Base-by-base conservation (phyloP, 2,329 filamentous ascomycete species). In the Verticillium zaregamsianum region DNA sequence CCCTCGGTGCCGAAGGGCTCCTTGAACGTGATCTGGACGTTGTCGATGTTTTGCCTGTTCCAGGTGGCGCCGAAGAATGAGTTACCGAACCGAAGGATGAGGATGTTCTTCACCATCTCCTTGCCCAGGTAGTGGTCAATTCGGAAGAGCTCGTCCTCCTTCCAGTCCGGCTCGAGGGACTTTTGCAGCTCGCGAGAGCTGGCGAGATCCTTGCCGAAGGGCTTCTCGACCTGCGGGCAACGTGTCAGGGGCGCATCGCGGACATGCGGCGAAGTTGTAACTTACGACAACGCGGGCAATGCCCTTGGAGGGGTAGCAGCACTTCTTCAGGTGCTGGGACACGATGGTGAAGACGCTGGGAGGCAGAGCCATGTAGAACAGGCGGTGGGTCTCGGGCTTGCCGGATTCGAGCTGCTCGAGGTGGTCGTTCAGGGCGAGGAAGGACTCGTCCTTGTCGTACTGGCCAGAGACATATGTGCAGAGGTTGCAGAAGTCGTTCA, bases 101-200 rank as follows among this genome's bases (percentile, higher is more conserved):
- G 85, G 69, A 99, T 96, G 81, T 99, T 99, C 88, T 99, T 99
- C 72, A 99, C 95, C 95, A 99, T 99, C 81, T 99, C 95, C 85
- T 99, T 99, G 72, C 96, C 96, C 57, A 99, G 87, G 79, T 99
- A 99, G 82, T 99, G 95, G 77, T 99, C 95, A 72, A 99, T 99
- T 74, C 95, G 93, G 88, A 96, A 99, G 68, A 99, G 89, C 81
- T 99, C 95, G 60, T 98, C 94, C 79, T 99, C 96, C 73, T 91
- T 95, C 96, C 95, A 99, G 80, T 99, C 93, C 54, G 95, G 95
- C 74, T 94, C 92, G 66, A 99, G 87, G 8, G 95, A 96, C 77
- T 91, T 93, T 75, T 98, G 94, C 64, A 99, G 86, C 78, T 97
- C 92, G 63, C 95, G 89, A 60, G 95, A 98, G 81, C 93, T 97